phyloP scores from a whole-genome alignment of 495 filamentous ascomycete species.

The Aspergillus bertholletiae region DNA sequence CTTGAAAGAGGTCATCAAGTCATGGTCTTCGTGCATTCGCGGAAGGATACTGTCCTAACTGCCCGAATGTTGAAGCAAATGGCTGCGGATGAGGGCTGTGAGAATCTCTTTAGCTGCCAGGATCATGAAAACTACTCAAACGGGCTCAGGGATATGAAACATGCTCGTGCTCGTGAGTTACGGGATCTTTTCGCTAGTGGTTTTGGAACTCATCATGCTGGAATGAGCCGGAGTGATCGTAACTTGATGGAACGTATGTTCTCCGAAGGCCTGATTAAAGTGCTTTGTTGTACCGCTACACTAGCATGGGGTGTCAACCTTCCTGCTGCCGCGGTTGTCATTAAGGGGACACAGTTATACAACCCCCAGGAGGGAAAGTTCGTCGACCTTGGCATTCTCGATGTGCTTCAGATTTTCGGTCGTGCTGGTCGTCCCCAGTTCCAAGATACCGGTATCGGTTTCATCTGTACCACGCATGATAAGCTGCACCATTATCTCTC shows the following conservation, averaged over 20 bases:
- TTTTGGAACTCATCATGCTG: conserved; percentile 92
- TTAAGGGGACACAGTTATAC: conserved; percentile 97
- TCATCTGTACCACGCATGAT: conserved; percentile 93
- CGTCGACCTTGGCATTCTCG: conserved; percentile 92
- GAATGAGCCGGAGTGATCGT: conserved; percentile 87
- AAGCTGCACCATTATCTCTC: conserved; percentile 88
- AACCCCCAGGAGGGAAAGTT: conserved; percentile 95
- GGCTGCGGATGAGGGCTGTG: conserved; percentile 72
- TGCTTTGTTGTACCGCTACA: conserved; percentile 97
- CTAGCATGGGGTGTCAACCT: conserved; percentile 99
- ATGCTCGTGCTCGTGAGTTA: conserved; percentile 77
- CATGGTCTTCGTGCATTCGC: conserved; percentile 98
- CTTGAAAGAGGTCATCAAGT: conserved; percentile 82
- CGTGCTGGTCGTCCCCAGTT: conserved; percentile 97
- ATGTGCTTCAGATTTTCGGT: conserved; percentile 98
- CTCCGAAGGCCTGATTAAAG: conserved; percentile 81
- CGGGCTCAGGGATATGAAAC: conserved; percentile 76
- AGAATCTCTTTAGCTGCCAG: conserved; percentile 65
- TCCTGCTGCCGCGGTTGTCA: conserved; percentile 93
- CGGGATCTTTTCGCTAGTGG: conserved; percentile 86
- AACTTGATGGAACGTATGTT: conserved; percentile 93
- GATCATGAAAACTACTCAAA: conserved; percentile 71
- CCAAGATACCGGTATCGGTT: conserved; percentile 91
- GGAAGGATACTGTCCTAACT: conserved; percentile 88
- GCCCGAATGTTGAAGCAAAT: conserved; percentile 83